These are phyloP conservation scores for Melianthus villosus DNA, from an alignment of 441 rosid genomes.

Conservation along the genomic window DNA sequence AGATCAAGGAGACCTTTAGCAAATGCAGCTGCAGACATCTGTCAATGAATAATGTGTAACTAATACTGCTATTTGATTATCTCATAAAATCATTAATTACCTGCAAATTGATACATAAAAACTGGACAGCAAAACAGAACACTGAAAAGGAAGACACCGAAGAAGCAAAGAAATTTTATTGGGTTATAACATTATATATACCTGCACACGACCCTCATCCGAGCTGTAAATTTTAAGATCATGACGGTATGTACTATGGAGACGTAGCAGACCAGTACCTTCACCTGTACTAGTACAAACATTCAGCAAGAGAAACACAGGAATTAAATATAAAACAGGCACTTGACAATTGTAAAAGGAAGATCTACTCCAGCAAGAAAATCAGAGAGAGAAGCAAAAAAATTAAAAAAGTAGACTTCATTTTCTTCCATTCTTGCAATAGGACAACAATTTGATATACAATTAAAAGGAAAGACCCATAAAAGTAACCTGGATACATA, in stretches of 20 bases:
- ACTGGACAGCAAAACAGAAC: too few species aligned
- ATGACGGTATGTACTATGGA: slow-evolving; percentile 98
- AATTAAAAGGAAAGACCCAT: not conserved
- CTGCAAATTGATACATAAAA: too few species aligned
- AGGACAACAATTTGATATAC: not conserved
- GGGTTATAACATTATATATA: slow-evolving; percentile 13
- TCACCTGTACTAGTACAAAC: slow-evolving; percentile 46
- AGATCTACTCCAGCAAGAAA: not conserved
- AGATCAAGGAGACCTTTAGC: slow-evolving; percentile 99
- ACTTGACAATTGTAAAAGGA: too few species aligned
- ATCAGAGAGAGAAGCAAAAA: not conserved
- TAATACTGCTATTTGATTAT: slow-evolving; percentile 1
- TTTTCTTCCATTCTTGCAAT: not conserved
- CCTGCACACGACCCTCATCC: slow-evolving; percentile 99
- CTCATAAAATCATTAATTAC: too few species aligned
- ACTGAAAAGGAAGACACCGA: too few species aligned
- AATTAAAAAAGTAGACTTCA: too few species aligned
- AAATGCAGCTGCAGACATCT: slow-evolving; percentile 99
- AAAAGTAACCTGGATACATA: slow-evolving; percentile 83
- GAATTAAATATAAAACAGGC: not conserved
- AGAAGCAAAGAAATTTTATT: slow-evolving; percentile 2
- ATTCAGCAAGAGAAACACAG: slow-evolving; percentile 11
- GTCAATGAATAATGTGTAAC: slow-evolving; percentile 12
- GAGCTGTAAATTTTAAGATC: slow-evolving; percentile 99
- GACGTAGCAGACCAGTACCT: slow-evolving; percentile 98